Evolutionary conservation across 208 protist genomes (phyloP), one percentile per base, ranked within the genome.

Genomic region (Leishmania arabica): DNA sequence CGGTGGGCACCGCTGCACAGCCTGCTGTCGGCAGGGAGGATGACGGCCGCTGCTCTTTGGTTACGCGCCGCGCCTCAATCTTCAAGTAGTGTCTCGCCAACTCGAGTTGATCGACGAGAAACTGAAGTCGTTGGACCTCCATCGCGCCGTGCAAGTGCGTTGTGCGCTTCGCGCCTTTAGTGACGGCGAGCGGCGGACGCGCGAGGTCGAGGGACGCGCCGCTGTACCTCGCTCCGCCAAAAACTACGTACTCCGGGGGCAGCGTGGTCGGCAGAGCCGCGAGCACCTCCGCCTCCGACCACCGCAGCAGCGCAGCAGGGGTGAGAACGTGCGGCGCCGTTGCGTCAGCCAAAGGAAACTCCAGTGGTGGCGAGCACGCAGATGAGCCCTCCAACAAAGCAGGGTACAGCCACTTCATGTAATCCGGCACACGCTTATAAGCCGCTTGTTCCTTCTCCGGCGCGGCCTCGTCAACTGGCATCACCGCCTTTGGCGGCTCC

Each of bases 211-310:
- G 54, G 13, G 77, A 65, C 13, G 73, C 73, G 19, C 81, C 87
- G 75, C 87, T 89, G 86, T 97, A 97, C 78, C 88, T 86, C 34
- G 92, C 93, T 3, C 93, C 93, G 51, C 93, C 93, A 86, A 97
- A 97, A 19, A 97, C 85, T 31, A 97, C 78, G 78, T 90, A 95
- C 51, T 87, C 86, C 3, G 92, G 93, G 1, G 84, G 84, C 37
- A 94, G 79, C 51, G 91, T 90, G 13, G 75, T 42, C 53, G 91
- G 90, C 47, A 89, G 77, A 56, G 72, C 85, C 17, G 79, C 51
- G 7, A 78, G 72, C 72, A 75, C 83, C 21, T 86, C 86, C 72
- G 75, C 78, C 45, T 87, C 56, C 31, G 68, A 78, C 71, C 87
- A 76, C 66, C 80, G 81, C 72, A 87, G 51, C 27, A 88, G 71